Evolutionary conservation across 345 rosid species (phyloP), one percentile per base, ranked within the genome.

Genomic region (Eucalyptus sp.): DNA sequence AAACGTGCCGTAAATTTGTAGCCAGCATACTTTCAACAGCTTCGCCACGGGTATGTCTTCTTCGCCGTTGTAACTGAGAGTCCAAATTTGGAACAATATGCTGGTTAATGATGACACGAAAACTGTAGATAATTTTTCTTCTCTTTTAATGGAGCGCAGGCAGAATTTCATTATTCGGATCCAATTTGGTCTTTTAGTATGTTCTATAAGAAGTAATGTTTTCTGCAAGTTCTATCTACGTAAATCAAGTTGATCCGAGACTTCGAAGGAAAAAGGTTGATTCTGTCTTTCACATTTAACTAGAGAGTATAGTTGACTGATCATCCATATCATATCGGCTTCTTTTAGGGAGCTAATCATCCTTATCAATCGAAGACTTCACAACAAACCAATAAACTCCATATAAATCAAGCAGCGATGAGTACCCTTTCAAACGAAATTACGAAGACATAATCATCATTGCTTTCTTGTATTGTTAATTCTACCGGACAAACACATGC

Each of bases 241-340:
- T 56, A 56, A 56, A 58, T 24, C 13, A 24, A 58, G 3, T 24
- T 29, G 0, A 4, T 5, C 29, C 0, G 0, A 58, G 1, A 58
- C 29, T 58, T 58, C 6, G 0, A 58, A 24, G 29, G 0, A 10
- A 2, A 4, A 8, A 24, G 0, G 29, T 58, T 10, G 64, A 58
- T 5, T 0, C 6, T 58, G 64, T 0, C 2, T 22, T 10, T 58
- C 29, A 24, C 29, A 58, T 58, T 58, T 0, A 24, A 10, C 64
- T 10, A 58, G 8, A 58, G 8, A 17, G 22, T 51, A 17, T 51
- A 51, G 56, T 6, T 51, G 56, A 51, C 2, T 17, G 22, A 51
- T 17, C 56, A 54, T 54, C 27, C 27, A 54, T 20, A 54, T 54
- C 25, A 22, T 0, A 22, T 9, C 0, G 0, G 0, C 62, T 24